Evolutionary conservation across 2,329 filamentous ascomycete species (phyloP), one percentile per base, ranked within the genome.

Genomic region (Epichloe aotearoae): DNA sequence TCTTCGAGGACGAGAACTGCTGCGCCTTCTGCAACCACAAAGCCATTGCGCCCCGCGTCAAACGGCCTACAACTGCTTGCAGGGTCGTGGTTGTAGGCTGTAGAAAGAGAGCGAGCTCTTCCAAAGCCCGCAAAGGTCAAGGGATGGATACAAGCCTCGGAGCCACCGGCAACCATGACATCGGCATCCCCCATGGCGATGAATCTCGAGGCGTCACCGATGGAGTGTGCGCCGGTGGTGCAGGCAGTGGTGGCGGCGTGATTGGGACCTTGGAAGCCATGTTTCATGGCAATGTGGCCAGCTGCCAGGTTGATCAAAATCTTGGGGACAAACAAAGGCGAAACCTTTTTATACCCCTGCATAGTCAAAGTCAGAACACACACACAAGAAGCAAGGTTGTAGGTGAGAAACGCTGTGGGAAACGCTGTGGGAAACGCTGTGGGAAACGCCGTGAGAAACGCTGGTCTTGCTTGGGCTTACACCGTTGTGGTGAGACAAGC

Each of bases 141-240:
- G 10, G 93, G 93, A 63, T 98, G 91, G 51, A 98, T 91, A 65
- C 93, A 98, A 0, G 91, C 89, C 67, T 98, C 93, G 8, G 91
- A 82, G 30, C 91, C 91, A 41, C 93, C 93, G n/a, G 93, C 89
- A 8, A 98, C 70, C 89, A 98, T 97, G 50, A 97, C 84, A 65
- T 95, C 79, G 44, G 91, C 91, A 64, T 97, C 91, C 6, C 6
- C 90, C 61, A 83, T 83, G n/a, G 84, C 80, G 54, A 98, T 91
- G 64, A 96, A 88, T 17, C 91, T 82, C n/a, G 86, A 83, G 5
- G 93, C 93, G 65, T 98, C 93, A 17, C 91, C 93, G 47, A 98
- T 83, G 1, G 90, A 89, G 69, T 98, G 93, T 1, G 91, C 88
- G 11, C 93, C 93, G 0, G 93, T 98, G 1, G 93, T 97, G 65